Percentiles rank a stretch among this genome's conserved stretches.
phyloP scores from a whole-genome alignment of 164 flowering plant species.

The Berberis vulgaris region DNA sequence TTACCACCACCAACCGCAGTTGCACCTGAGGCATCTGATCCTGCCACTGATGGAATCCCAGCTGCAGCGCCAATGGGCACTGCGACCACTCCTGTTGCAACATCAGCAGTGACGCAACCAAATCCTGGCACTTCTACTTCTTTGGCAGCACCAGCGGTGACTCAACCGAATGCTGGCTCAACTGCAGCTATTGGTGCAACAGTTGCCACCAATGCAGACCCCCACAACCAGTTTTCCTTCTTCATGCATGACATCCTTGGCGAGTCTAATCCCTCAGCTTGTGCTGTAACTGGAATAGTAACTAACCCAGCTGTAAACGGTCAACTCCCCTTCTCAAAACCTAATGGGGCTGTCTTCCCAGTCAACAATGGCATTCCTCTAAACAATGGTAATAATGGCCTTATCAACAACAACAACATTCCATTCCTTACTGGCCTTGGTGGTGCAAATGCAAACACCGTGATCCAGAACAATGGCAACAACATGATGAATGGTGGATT shows the following conservation, averaged over 20 bases:
- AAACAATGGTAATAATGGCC: constrained; percentile 37
- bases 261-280: constrained; percentile 44
- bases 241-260: constrained; percentile 48
- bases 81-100: not conserved
- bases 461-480: constrained; percentile 14
- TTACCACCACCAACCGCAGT: constrained; percentile 14
- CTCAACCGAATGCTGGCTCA: constrained; percentile 3
- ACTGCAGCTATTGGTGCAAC: constrained; percentile 4
- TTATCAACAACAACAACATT: constrained; percentile 22
- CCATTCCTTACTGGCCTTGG: constrained; percentile 28
- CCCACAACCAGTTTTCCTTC: constrained; percentile 25
- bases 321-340: constrained; percentile 67
- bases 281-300: constrained; percentile 54
- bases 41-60: not conserved
- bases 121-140: constrained; percentile 7
- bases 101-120: constrained; percentile 3
- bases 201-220: constrained; percentile 1
- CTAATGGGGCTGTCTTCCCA: constrained; percentile 59
- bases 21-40: constrained; percentile 4
- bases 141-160: constrained; percentile 1
- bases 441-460: constrained; percentile 7
- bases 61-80: not conserved
- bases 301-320: constrained; percentile 46
- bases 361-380: constrained; percentile 38
- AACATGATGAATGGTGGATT: constrained; percentile 10